Conservation (phyloP, 768 basidiomycete genomes). For the Pulveroboletus ravenelii region DNA sequence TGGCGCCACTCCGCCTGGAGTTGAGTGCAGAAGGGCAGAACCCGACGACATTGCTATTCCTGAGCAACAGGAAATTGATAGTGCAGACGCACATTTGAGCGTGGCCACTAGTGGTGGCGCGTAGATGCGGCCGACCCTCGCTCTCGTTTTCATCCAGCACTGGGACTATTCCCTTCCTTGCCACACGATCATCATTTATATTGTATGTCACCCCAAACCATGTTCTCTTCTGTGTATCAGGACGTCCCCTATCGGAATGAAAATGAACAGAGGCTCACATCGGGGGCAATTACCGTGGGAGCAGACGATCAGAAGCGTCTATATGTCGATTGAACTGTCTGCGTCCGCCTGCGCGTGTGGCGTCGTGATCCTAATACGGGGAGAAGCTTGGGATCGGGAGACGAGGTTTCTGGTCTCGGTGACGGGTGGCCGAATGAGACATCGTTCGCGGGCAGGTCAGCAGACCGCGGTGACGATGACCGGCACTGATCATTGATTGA, state of each 20-base stretch:
- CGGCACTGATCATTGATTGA: too few species aligned
- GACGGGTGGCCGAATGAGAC: too few species aligned
- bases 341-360: too few species aligned
- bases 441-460: too few species aligned
- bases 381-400: too few species aligned
- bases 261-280: not conserved
- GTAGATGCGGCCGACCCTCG: not conserved
- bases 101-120: not conserved
- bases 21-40: conserved; percentile 6
- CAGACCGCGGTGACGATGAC: too few species aligned
- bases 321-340: too few species aligned
- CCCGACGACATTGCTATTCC: not conserved
- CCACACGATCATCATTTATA: conserved; percentile 6
- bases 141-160: conserved; percentile 1
- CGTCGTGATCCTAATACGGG: too few species aligned
- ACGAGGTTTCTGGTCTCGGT: too few species aligned
- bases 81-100: not conserved
- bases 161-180: not conserved
- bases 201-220: conserved; percentile 10
- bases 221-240: conserved; percentile 16
- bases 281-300: too few species aligned
- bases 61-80: conserved; percentile 2
- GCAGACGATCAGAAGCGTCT: too few species aligned
- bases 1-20: conserved; percentile 1
- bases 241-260: conserved; percentile 1